Evolutionary conservation across 192 early-diverging fungal genomes (phyloP).

Genomic region (Podila clonocystis): DNA sequence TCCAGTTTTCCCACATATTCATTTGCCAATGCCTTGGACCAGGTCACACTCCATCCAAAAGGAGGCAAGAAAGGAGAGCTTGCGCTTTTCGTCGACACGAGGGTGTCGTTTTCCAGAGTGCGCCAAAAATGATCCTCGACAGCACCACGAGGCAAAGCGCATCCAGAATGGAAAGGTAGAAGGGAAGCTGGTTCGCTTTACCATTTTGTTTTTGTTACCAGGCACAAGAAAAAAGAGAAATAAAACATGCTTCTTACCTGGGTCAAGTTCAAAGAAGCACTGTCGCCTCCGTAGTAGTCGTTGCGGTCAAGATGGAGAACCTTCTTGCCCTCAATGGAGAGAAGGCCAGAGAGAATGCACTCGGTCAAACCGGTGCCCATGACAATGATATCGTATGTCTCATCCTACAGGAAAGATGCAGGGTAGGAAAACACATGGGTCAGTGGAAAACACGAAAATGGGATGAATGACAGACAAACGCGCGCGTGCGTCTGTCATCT

Average conservation of each 20-base stretch:
- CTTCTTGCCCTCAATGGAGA: constrained; percentile 92
- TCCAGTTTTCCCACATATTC: too few relatives aligned
- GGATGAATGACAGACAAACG: too few relatives aligned
- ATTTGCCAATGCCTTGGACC: too few relatives aligned
- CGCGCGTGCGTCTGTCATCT: too few relatives aligned
- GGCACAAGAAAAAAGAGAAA: background rate
- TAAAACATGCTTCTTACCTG: constrained; percentile 69
- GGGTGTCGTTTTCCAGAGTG: too few relatives aligned
- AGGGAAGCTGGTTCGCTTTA: background rate
- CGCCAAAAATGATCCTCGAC: too few relatives aligned
- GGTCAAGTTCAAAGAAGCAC: constrained; percentile 94
- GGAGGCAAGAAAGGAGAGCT: too few relatives aligned
- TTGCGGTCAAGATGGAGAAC: constrained; percentile 94
- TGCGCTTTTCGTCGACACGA: too few relatives aligned
- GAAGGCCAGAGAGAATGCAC: constrained; percentile 87
- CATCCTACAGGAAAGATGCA: constrained; percentile 66
- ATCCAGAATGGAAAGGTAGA: too few relatives aligned
- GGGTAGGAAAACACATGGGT: background rate
- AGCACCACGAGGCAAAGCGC: too few relatives aligned
- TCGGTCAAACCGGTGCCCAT: constrained; percentile 91
- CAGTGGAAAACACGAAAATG: background rate
- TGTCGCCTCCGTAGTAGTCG: constrained; percentile 98
- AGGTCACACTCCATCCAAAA: too few relatives aligned
- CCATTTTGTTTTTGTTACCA: background rate
- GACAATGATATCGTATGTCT: constrained; percentile 89